Evolutionary conservation across 768 basidiomycete genomes (phyloP).

Genomic region (Ramaria sp.): DNA sequence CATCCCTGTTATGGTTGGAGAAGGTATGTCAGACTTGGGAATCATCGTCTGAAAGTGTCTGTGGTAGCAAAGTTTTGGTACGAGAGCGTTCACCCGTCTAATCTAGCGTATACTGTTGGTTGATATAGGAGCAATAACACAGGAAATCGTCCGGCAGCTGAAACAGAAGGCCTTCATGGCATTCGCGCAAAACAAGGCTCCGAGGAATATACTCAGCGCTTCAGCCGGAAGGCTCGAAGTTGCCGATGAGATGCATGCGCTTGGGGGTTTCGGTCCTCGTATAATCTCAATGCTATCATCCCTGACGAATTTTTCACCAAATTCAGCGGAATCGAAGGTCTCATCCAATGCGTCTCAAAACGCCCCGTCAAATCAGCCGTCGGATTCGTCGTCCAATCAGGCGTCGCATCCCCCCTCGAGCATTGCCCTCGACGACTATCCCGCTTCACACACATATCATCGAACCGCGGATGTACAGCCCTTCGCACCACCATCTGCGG

Average conservation of each 20-base stretch:
- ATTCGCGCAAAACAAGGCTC: conserved; percentile 1
- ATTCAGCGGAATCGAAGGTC: neutral
- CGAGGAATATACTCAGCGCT: neutral
- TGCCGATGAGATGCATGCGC: conserved; percentile 1
- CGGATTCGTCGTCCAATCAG: neutral
- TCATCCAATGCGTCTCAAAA: neutral
- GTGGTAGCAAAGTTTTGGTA: neutral
- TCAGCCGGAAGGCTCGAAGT: neutral
- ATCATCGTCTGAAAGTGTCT: conserved; percentile 30
- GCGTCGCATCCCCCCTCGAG: too few species aligned
- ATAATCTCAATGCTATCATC: neutral
- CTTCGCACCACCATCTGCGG: neutral
- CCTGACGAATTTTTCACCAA: neutral
- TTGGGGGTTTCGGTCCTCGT: neutral
- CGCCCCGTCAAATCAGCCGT: neutral
- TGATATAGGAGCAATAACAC: too few species aligned
- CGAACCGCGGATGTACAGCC: too few species aligned
- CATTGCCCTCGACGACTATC: too few species aligned
- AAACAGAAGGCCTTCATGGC: too few species aligned
- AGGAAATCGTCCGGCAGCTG: neutral
- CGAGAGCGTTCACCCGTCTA: neutral
- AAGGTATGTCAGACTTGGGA: conserved; percentile 55
- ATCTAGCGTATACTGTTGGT: too few species aligned
- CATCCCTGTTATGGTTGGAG: conserved; percentile 56
- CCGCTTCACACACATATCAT: too few species aligned